Percentiles rank a stretch among this genome's conserved stretches.
Evolutionary conservation across 2,329 filamentous ascomycete species (phyloP).

Genomic region (Colletotrichum lini): DNA sequence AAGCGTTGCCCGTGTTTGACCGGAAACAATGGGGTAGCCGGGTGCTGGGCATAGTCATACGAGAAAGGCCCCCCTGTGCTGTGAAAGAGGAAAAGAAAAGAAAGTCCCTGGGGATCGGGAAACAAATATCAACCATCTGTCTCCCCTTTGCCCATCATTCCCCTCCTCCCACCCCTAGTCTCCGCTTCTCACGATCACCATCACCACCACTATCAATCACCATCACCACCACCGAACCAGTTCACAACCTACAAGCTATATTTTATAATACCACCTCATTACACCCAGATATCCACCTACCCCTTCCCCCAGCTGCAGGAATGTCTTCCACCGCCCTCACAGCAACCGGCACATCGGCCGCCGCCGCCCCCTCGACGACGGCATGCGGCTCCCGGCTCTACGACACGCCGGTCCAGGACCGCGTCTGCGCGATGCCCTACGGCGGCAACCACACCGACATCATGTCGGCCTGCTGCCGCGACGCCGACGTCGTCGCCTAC

Average conservation of each 20-base stretch:
- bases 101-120: not conserved
- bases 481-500: conserved; percentile 61
- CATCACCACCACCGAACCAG: not conserved
- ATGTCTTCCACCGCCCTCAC: conserved; percentile 30
- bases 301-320: not conserved
- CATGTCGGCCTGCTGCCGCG: conserved; percentile 61
- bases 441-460: conserved; percentile 58
- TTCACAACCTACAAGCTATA: not conserved
- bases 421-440: conserved; percentile 60
- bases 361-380: not conserved
- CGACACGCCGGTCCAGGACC: conserved; percentile 59
- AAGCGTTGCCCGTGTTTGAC: conserved; percentile 20
- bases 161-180: too few species aligned
- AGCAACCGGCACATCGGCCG: conserved; percentile 21
- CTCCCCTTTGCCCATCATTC: not conserved
- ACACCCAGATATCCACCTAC: not conserved
- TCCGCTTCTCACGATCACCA: not conserved
- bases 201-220: too few species aligned
- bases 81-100: not conserved
- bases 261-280: too few species aligned
- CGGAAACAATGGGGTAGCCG: conserved; percentile 25
- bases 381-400: conserved; percentile 50
- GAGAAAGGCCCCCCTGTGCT: not conserved
- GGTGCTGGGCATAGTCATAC: not conserved
- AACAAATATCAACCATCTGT: conserved; percentile 3